Evolutionary conservation across 164 flowering plant genomes (phyloP), one percentile per base, ranked within the genome.

Genomic region (Dillenia turbinata): DNA sequence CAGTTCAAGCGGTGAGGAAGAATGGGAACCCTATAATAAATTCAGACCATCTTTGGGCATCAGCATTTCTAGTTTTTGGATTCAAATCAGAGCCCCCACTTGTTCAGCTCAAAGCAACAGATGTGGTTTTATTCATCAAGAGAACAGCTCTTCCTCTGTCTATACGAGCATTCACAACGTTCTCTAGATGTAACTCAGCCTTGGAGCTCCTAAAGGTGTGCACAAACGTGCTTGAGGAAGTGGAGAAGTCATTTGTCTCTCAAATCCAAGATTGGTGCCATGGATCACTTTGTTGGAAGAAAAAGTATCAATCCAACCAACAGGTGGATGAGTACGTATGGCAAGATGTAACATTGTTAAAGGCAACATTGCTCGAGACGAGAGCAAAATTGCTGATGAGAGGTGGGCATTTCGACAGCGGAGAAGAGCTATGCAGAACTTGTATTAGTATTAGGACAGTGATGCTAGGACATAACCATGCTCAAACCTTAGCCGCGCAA

Each of bases 361-460:
- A 92, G 66, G 96, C 97, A 8, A 80, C 88, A 19, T 61, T 92
- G 71, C 83, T 92, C 0, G 97, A 92, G 71, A 87, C 94, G 12
- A 79, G 96, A 77, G 88, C 96, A 3, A 87, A 83, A 79, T 59
- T 89, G 77, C 67, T 92, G 70, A 50, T 89, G 60, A 77, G 97
- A 71, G 97, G 96, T 14, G 96, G 94, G 44, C 80, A 84, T 56
- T 92, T 92, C 57, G 96, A 92, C 62, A 81, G 83, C 24, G 94
- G 87, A 0, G 96, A 92, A 61, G 94, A 92, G 65, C 78, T 92
- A 0, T 92, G 96, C 65, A 83, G 96, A 66, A 92, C 89, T 15
- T 87, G 97, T 54, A 82, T 92, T 24, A 89, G 98, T 60, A 92
- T 89, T 59, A 78, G 94, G 67, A 89, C 96, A 10, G 96, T 92